Conservation (phyloP, 768 basidiomycete species). For the Suillus plorans region DNA sequence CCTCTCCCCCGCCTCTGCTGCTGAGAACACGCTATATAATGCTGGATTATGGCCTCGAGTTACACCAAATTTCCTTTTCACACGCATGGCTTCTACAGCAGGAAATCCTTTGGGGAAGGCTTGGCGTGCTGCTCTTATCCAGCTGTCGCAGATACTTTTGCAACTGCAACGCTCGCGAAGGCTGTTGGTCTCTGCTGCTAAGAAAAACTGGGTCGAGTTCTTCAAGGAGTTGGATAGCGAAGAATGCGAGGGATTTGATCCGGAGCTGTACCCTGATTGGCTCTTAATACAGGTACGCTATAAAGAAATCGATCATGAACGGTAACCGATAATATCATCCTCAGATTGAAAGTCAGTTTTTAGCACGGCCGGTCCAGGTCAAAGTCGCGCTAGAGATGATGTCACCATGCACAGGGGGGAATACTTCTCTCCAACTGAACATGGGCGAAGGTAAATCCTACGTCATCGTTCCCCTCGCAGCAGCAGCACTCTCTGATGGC, state of each 20-base stretch:
- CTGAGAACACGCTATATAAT: background rate
- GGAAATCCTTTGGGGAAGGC: background rate
- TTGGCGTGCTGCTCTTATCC: slow-evolving; percentile 28
- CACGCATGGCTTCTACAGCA: slow-evolving; percentile 19
- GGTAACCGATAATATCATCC: background rate
- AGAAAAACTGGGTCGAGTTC: slow-evolving; percentile 7
- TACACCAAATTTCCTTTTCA: slow-evolving; percentile 26
- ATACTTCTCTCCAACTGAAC: slow-evolving; percentile 27
- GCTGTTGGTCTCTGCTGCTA: slow-evolving; percentile 22
- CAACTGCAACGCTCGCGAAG: slow-evolving; percentile 34
- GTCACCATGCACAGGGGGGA: slow-evolving; percentile 16
- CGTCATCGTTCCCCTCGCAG: slow-evolving; percentile 27
- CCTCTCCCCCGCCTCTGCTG: background rate
- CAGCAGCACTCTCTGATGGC: slow-evolving; percentile 23
- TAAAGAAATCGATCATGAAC: background rate
- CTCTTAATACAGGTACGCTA: slow-evolving; percentile 15
- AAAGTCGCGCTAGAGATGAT: slow-evolving; percentile 29
- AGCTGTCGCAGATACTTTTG: slow-evolving; percentile 26
- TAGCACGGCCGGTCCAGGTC: slow-evolving; percentile 23
- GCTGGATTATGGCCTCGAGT: slow-evolving; percentile 33
- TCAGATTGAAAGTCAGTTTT: slow-evolving; percentile 26
- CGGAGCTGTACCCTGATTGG: slow-evolving; percentile 3
- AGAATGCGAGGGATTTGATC: slow-evolving; percentile 7
- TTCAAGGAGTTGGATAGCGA: slow-evolving; percentile 11
- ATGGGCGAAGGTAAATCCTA: slow-evolving; percentile 37